These are phyloP conservation scores for Fusarium hostae DNA, from an alignment of 2,329 filamentous ascomycete species.

Conservation along the genomic window DNA sequence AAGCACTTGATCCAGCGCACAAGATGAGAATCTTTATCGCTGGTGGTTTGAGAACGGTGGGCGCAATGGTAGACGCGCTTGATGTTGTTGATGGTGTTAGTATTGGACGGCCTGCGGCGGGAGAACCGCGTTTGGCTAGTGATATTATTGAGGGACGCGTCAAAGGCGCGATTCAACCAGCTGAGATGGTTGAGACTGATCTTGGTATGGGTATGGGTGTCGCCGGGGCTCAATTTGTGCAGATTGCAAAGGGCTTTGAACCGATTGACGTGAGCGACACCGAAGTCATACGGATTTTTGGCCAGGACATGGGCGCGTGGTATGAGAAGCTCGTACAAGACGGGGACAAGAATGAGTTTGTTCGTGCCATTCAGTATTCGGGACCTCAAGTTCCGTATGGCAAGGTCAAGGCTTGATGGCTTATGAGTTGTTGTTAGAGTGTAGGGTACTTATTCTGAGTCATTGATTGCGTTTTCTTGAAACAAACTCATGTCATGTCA, in stretches of 20 bases:
- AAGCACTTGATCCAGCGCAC: constrained; percentile 41
- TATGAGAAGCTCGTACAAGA: constrained; percentile 40
- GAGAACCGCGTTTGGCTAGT: constrained; percentile 48
- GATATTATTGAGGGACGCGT: constrained; percentile 44
- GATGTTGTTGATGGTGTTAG: constrained; percentile 68
- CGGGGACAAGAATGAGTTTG: constrained; percentile 44
- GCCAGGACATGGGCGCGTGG: constrained; percentile 39
- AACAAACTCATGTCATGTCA: background rate
- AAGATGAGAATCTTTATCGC: constrained; percentile 68
- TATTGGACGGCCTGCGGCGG: constrained; percentile 54
- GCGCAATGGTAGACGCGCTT: constrained; percentile 68
- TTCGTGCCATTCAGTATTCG: constrained; percentile 38
- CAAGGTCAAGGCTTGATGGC: background rate
- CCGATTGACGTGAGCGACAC: constrained; percentile 44
- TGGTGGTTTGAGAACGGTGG: constrained; percentile 65
- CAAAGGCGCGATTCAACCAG: constrained; percentile 29
- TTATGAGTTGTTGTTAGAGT: background rate
- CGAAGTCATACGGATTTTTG: constrained; percentile 33
- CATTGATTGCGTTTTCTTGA: background rate
- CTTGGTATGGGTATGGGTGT: constrained; percentile 8
- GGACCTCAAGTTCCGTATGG: constrained; percentile 35
- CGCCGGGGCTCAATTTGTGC: constrained; percentile 32
- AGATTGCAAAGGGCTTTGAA: constrained; percentile 37
- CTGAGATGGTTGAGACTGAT: constrained; percentile 26
- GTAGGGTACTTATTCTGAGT: background rate